Evolutionary conservation across 2,329 filamentous ascomycete species (phyloP), one percentile per base, ranked within the genome.

Genomic region (Akanthomyces muscarius): DNA sequence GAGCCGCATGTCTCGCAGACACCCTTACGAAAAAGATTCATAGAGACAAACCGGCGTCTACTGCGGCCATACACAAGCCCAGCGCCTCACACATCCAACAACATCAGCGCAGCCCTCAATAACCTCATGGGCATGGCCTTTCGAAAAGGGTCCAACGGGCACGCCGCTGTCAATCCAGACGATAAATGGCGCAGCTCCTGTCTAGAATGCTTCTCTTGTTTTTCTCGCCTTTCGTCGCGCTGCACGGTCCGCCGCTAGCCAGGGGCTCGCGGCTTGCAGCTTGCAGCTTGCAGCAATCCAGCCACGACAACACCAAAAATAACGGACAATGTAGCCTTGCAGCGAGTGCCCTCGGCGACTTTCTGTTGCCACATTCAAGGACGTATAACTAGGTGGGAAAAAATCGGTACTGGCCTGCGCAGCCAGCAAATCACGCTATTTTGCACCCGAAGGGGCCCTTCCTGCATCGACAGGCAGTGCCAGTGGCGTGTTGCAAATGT

Each of bases 401-500:
- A 36, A 10, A 2, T 36, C 28, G 28, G 7, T 36, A 11, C 7
- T 36, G 2, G 33, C 33, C 25, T 48, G 21, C 45, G 21, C 21
- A 48, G 7, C 38, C 13, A 16, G 14, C 38, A 16, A 41, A 41
- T 5, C 45, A 48, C 16, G 23, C 14, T 21, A 28, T 28, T 6
- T 11, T 13, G 23, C 14, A 51, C 47, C 23, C 23, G 16, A 28
- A 14, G 5, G 47, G 11, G 36, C 21, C 23, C 23, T 36, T 23
- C 30, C 11, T 6, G 1, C 30, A 28, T 10, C 10, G 4, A 18
- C 18, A 14, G 21, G 30, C 30, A 28, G 25, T 55, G 38, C 11
- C 7, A n/a, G 38, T 55, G 54, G 54, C 55, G 55, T 18, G 41
- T 58, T 30, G 55, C 42, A 48, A 57, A 57, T 57, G 44, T 38